A percentile compares a stretch with the other conserved stretches of the same genome.
phyloP scores from a whole-genome alignment of 2,329 filamentous ascomycete genomes.

The Apiospora sp. region DNA sequence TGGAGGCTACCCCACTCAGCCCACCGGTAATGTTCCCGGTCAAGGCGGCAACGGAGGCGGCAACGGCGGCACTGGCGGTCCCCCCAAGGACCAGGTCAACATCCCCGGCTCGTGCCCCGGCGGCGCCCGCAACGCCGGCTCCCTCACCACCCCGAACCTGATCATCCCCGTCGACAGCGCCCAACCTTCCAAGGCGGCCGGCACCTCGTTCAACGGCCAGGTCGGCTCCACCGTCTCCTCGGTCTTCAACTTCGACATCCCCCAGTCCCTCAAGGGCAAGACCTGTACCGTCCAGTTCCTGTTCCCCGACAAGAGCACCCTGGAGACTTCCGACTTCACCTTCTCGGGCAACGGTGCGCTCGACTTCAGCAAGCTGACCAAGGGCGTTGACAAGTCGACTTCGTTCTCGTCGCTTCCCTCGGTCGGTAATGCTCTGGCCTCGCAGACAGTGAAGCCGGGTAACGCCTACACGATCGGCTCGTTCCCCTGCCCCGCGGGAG shows the following conservation, averaged over 20 bases:
- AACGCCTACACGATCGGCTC: slow-evolving; percentile 61
- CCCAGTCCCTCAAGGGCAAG: slow-evolving; percentile 58
- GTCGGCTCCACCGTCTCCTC: slow-evolving; percentile 61
- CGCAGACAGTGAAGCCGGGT: slow-evolving; percentile 57
- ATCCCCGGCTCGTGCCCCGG: slow-evolving; percentile 31
- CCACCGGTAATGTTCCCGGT: background rate
- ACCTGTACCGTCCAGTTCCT: slow-evolving; percentile 71
- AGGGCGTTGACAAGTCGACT: slow-evolving; percentile 55
- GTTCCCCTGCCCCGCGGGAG: slow-evolving; percentile 62
- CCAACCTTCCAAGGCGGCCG: slow-evolving; percentile 58
- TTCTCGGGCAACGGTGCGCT: slow-evolving; percentile 57
- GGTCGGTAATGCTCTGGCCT: slow-evolving; percentile 48
- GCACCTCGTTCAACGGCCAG: slow-evolving; percentile 64
- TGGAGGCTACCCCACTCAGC: background rate
- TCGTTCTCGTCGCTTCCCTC: slow-evolving; percentile 62
- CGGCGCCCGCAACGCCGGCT: slow-evolving; percentile 5
- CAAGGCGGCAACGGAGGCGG: background rate
- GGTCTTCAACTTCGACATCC: slow-evolving; percentile 76
- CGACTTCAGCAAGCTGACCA: slow-evolving; percentile 58
- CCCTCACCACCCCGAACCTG: slow-evolving; percentile 26
- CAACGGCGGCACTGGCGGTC: background rate
- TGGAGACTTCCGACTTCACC: slow-evolving; percentile 66
- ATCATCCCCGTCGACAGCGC: slow-evolving; percentile 65
- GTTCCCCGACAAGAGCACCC: slow-evolving; percentile 62
- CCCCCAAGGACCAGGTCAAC: slow-evolving; percentile 25